phyloP scores from a whole-genome alignment of 306 rosid species.

The Citrullus mucosospermus region DNA sequence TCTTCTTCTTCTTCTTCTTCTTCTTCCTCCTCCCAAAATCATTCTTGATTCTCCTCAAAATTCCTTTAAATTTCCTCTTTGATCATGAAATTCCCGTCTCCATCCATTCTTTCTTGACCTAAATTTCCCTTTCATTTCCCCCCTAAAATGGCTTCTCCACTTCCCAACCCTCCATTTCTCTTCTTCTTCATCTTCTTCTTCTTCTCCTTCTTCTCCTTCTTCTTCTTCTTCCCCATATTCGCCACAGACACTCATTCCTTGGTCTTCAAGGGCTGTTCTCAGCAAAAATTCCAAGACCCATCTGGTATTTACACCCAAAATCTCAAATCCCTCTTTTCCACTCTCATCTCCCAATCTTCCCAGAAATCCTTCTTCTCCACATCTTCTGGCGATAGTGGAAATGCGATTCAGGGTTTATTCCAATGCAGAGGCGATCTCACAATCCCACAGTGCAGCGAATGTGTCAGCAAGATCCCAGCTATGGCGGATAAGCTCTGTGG shows the following conservation, averaged over 20 bases:
- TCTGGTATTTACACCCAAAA: conserved; percentile 28
- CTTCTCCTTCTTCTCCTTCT: neutral
- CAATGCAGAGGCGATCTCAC: conserved; percentile 93
- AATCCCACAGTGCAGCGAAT: conserved; percentile 37
- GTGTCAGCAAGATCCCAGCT: conserved; percentile 37
- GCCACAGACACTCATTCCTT: conserved; percentile 33
- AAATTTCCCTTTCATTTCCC: neutral
- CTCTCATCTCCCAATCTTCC: conserved; percentile 33
- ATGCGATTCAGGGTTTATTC: conserved; percentile 35
- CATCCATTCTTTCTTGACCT: neutral
- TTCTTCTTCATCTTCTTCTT: neutral
- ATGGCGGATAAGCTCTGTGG: conserved; percentile 40
- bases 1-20: no score
- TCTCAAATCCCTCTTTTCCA: conserved; percentile 35
- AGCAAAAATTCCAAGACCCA: conserved; percentile 47
- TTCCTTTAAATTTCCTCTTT: neutral
- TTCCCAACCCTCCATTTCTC: neutral
- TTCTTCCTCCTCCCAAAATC: neutral
- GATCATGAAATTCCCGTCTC: neutral
- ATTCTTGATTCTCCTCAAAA: neutral
- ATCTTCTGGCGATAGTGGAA: conserved; percentile 36
- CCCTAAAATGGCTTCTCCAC: conserved; percentile 32
- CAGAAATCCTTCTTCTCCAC: conserved; percentile 47
- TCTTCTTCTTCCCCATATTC: conserved; percentile 2
- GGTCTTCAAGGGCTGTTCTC: conserved; percentile 66